These are phyloP conservation scores for Tremella fuciformis DNA, from an alignment of 768 basidiomycete species.

Conservation along the genomic window DNA sequence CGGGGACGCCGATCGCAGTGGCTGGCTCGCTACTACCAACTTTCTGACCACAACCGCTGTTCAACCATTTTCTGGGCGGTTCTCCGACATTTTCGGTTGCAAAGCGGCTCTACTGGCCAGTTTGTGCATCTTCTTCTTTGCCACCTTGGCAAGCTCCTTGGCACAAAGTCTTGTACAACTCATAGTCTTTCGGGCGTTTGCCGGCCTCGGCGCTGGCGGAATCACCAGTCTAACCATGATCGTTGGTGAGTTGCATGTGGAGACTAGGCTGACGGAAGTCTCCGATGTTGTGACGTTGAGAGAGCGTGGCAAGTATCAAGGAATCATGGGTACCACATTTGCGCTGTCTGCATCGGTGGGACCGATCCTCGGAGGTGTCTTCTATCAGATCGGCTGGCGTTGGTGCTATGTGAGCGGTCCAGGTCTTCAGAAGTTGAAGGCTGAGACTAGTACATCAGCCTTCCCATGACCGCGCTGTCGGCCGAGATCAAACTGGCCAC, in stretches of 20 bases:
- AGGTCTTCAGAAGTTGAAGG: no score
- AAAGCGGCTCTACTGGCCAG: constrained; percentile 56
- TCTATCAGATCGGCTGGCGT: constrained; percentile 63
- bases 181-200: constrained; percentile 67
- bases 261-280: no score
- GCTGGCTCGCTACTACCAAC: constrained; percentile 73
- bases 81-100: constrained; percentile 37
- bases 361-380: constrained; percentile 65
- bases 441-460: constrained; percentile 70
- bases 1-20: constrained; percentile 62
- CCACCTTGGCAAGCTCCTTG: constrained; percentile 65
- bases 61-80: constrained; percentile 55
- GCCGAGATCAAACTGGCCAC: constrained; percentile 68
- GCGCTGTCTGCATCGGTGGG: constrained; percentile 66
- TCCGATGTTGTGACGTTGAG: constrained; percentile 70
- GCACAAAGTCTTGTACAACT: constrained; percentile 61
- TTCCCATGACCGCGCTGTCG: constrained; percentile 62
- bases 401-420: constrained; percentile 26
- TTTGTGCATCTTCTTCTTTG: constrained; percentile 64
- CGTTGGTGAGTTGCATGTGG: constrained; percentile 53
- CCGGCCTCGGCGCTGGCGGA: constrained; percentile 69
- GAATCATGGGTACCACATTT: constrained; percentile 64
- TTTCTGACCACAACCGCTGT: constrained; percentile 62
- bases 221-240: constrained; percentile 69
- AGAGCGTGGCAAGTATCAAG: constrained; percentile 67